Evolutionary conservation across 1,139 yeast genomes (phyloP).

Genomic region (Debaryomyces subglobosus): DNA sequence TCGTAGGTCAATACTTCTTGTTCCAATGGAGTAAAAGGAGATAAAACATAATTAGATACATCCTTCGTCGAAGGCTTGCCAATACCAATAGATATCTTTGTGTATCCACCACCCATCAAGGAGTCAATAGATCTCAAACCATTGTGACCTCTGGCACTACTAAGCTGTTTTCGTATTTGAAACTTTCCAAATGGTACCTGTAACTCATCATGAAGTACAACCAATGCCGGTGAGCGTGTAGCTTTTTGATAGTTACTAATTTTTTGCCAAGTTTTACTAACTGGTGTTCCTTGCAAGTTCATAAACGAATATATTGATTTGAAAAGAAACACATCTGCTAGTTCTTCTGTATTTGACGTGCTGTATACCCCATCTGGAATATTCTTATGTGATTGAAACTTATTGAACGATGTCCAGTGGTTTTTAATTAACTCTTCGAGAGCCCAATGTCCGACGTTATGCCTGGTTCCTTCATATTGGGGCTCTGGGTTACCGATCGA

Average conservation of each 20-base stretch:
- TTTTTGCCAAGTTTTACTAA: constrained; percentile 50
- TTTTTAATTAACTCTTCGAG: constrained; percentile 35
- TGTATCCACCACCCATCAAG: constrained; percentile 46
- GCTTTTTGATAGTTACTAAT: constrained; percentile 23
- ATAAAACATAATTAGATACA: constrained; percentile 66
- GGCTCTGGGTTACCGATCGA: constrained; percentile 84
- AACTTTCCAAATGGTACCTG: constrained; percentile 65
- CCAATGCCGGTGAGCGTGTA: constrained; percentile 38
- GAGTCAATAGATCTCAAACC: constrained; percentile 65
- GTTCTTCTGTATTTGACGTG: constrained; percentile 21
- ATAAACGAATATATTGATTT: constrained; percentile 58
- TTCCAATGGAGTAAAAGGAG: constrained; percentile 45
- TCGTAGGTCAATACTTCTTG: constrained; percentile 31
- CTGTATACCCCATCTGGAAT: constrained; percentile 22
- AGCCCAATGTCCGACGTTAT: constrained; percentile 73
- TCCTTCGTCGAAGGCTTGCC: constrained; percentile 51
- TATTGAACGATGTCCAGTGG: constrained; percentile 26
- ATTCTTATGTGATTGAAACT: constrained; percentile 25
- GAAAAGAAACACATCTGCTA: constrained; percentile 27
- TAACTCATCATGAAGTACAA: constrained; percentile 78
- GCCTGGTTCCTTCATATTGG: constrained; percentile 63
- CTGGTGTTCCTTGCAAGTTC: constrained; percentile 67
- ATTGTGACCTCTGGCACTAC: constrained; percentile 77
- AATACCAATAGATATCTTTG: constrained; percentile 70
- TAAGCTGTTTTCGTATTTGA: constrained; percentile 56